Base-by-base conservation (phyloP, 306 rosid genomes). In the Dicorynia guianensis region DNA sequence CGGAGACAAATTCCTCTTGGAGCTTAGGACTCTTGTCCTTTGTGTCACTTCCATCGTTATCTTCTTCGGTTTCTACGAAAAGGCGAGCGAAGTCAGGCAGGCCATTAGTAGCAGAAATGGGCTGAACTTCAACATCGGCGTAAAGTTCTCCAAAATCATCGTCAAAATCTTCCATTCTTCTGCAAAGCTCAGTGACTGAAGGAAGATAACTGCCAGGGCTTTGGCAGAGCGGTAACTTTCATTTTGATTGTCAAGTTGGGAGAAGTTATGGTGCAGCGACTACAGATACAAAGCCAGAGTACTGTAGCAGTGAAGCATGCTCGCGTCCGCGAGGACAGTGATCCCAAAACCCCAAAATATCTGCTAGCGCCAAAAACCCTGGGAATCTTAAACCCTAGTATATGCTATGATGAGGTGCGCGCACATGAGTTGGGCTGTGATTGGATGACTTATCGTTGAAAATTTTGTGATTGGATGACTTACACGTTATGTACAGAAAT, bases 101-200 rank as follows among this genome's bases (percentile, higher is more conserved):
- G 66, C 75, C 66, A 76, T 76, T 49, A 71, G 64, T 46, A 70
- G 74, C 81, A 1, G 74, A 82, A 47, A 34, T 42, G 34, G 83
- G 40, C 49, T 73, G 87, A 36, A 20, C 44, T 83, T 85, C 84
- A 34, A 76, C 65, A 46, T 79, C 85, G 11, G 85, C 72, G 62
- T 89, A 87, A 64, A 89, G 81, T 33, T 85, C 87, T 42, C 94
- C 91, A 34, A 89, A 89, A 67, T 89, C 88, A 47, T 89, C 94
- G 15, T 83, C 84, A 4, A 80, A 74, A 15, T 47, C 79, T 58
- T 53, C 85, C 93, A 88, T 83, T 54, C 19, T 9, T 33, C 15
- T 56, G 40, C 35, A 67, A 49, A 49, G 11, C 6, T 35, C 50
- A 69, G n/a, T 15, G 49, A 36, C 6, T 15, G 15, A 33, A n/a